Base-by-base conservation (phyloP, 2,329 filamentous ascomycete species). In the Colletotrichum paranaense region DNA sequence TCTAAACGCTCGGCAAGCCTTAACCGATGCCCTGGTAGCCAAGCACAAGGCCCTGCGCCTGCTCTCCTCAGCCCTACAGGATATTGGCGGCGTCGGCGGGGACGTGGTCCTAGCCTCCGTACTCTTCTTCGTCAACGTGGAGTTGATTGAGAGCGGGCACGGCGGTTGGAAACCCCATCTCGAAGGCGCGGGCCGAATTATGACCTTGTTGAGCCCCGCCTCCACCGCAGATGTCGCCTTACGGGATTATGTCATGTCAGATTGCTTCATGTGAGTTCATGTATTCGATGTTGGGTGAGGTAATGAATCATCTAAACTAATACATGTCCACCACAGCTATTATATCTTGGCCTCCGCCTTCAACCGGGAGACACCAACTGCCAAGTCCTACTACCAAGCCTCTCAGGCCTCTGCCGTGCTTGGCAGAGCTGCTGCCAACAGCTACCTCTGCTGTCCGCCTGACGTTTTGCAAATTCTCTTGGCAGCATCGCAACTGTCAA, bases 41-140 rank as follows among this genome's bases (percentile, higher is more conserved):
- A 87, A 87, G 76, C 82, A 84, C 68, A 82, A 84, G 70, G 86
- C 86, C 1, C 80, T 87, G 32, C 79, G 79, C 1, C 80, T 86
- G 62, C 82, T 88, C 76, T 82, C 80, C 19, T 68, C 76, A 2
- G 86, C 85, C 4, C 73, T 88, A 26, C 79, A 82, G 63, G 77
- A 82, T 22, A 79, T 85, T 11, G 79, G 66, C 32, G 55, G 66
- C 55, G 79, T 81, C 2, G 82, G 81, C 16, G 80, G 80, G 16
- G 84, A 86, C 57, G 81, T 85, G 11, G 79, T 87, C 3, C 80
- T 88, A 3, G 84, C 86, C 1, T 84, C 86, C 0, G 84, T 86
- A 3, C 79, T 87, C 22, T 87, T 88, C 77, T 84, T 88, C 75
- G 81, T 88, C 79, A 86, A 88, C 73, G 80, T 88, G 62, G 85